These are phyloP conservation scores for Prunella vulgaris DNA, from an alignment of 257 asterid genomes.

Conservation along the genomic window DNA sequence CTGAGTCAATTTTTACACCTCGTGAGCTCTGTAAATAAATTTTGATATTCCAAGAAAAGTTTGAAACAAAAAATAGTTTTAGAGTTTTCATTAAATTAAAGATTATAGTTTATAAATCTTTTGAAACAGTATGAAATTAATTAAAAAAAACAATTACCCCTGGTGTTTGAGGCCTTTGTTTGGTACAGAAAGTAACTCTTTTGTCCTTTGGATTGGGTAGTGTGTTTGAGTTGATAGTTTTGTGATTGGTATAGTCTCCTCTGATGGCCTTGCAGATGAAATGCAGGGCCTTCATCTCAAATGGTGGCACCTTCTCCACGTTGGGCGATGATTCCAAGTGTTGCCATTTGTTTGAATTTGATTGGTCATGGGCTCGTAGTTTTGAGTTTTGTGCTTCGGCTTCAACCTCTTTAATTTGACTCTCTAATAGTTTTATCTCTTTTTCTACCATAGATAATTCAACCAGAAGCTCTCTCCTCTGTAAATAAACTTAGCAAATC, in stretches of 20 bases:
- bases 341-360: neutral
- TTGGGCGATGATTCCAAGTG: neutral
- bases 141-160: conserved; percentile 19
- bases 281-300: conserved; percentile 67
- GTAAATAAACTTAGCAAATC: neutral
- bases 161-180: conserved; percentile 55
- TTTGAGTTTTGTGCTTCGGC: conserved; percentile 36
- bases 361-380: conserved; percentile 24
- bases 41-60: too few species aligned
- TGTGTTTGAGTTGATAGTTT: neutral
- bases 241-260: conserved; percentile 59
- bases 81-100: too few species aligned
- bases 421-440: conserved; percentile 59
- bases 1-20: too few species aligned
- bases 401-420: conserved; percentile 52
- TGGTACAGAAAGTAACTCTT: neutral
- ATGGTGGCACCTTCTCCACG: conserved; percentile 22
- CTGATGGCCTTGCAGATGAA: conserved; percentile 80
- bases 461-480: conserved; percentile 59
- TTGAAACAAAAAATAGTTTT: too few species aligned
- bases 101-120: too few species aligned
- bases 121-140: too few species aligned
- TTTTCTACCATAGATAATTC: conserved; percentile 70
- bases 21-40: too few species aligned
- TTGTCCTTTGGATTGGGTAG: conserved; percentile 33